These are phyloP conservation scores for Meyerozyma smithsonii DNA, from an alignment of 1,139 yeast species.

Conservation along the genomic window DNA sequence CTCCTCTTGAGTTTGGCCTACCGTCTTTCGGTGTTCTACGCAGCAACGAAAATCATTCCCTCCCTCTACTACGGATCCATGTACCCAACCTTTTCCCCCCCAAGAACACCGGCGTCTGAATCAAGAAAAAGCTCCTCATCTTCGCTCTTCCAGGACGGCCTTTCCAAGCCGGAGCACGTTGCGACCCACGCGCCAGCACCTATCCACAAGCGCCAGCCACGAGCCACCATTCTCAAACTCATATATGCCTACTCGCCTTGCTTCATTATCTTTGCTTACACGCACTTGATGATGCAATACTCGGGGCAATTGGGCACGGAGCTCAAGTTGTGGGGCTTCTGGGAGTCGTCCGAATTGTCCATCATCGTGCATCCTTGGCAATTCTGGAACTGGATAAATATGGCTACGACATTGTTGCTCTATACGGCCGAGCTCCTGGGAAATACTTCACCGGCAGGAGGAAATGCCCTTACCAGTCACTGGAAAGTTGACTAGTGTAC, in stretches of 20 bases:
- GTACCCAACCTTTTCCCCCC: constrained; percentile 22
- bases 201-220: constrained; percentile 18
- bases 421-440: constrained; percentile 72
- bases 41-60: constrained; percentile 93
- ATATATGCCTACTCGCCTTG: constrained; percentile 90
- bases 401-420: constrained; percentile 71
- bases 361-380: constrained; percentile 71
- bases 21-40: constrained; percentile 81
- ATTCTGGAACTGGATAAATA: constrained; percentile 96
- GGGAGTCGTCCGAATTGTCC: constrained; percentile 20
- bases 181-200: neutral
- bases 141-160: neutral
- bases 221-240: constrained; percentile 49
- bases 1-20: constrained; percentile 77
- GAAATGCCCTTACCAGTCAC: constrained; percentile 24
- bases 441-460: constrained; percentile 27
- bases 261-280: constrained; percentile 87
- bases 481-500: constrained; percentile 18
- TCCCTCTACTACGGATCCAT: constrained; percentile 47
- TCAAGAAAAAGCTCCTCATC: constrained; percentile 1
- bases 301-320: constrained; percentile 69
- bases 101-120: constrained; percentile 19
- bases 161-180: neutral
- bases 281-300: constrained; percentile 88
- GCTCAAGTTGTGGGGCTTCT: constrained; percentile 56